Percentiles rank a stretch among this genome's conserved stretches.
Evolutionary conservation across 257 asterid genomes (phyloP).

Genomic region (Scutellaria barbata): DNA sequence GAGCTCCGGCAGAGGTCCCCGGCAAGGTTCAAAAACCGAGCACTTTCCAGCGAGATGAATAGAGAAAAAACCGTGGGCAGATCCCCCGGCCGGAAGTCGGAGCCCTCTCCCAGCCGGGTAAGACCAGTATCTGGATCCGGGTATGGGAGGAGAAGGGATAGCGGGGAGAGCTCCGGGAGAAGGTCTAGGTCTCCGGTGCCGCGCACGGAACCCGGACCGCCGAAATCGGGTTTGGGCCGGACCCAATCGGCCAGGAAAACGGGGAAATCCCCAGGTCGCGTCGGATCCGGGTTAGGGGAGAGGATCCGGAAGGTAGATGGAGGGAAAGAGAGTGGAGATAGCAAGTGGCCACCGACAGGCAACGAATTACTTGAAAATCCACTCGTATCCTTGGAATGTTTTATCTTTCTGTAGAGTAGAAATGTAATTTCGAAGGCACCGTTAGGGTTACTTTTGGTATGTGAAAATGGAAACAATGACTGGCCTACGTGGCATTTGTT

Average conservation of each 20-base stretch:
- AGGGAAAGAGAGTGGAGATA: conserved; percentile 39
- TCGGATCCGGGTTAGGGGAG: conserved; percentile 55
- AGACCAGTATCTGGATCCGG: conserved; percentile 43
- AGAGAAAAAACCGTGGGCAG: conserved; percentile 42
- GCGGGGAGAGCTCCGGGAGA: conserved; percentile 62
- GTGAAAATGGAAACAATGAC: neutral
- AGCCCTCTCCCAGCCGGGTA: conserved; percentile 60
- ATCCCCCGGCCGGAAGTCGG: conserved; percentile 59
- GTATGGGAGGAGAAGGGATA: conserved; percentile 46
- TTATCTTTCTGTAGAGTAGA: conserved; percentile 65
- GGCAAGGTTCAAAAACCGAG: conserved; percentile 46
- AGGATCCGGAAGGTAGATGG: conserved; percentile 48
- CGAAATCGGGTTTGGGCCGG: conserved; percentile 46
- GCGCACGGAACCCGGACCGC: conserved; percentile 44
- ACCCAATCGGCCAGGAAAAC: conserved; percentile 51
- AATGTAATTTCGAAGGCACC: conserved; percentile 11
- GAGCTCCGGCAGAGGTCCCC: conserved; percentile 61
- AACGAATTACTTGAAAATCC: conserved; percentile 85
- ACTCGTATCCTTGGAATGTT: conserved; percentile 93
- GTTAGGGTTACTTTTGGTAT: conserved; percentile 38
- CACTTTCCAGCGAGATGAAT: conserved; percentile 46
- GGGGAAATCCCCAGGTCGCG: conserved; percentile 75
- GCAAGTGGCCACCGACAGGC: conserved; percentile 54
- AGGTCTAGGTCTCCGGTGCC: conserved; percentile 73
- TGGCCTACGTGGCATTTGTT: neutral